These are phyloP conservation scores for Eurotiales sp. DNA, from an alignment of 2,329 filamentous ascomycete genomes.

Conservation along the genomic window DNA sequence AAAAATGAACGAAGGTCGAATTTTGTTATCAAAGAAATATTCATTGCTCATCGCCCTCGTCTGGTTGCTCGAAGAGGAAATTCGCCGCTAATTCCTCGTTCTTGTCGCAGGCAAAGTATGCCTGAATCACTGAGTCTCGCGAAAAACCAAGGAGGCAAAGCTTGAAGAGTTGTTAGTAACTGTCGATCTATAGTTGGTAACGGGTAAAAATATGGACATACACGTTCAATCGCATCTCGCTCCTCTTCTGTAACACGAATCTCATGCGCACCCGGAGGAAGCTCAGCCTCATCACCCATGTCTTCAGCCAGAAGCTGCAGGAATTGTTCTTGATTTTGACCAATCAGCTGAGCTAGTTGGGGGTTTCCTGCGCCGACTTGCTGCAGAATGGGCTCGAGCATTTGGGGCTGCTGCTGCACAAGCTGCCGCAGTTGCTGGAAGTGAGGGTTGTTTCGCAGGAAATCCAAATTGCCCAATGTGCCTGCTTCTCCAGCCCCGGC, in stretches of 20 bases:
- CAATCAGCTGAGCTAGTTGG: slow-evolving; percentile 87
- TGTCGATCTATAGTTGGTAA: neutral
- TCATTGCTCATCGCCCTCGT: slow-evolving; percentile 60
- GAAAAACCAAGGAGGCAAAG: slow-evolving; percentile 91
- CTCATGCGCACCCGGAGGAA: slow-evolving; percentile 83
- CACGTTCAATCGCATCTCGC: slow-evolving; percentile 92
- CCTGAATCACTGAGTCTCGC: slow-evolving; percentile 89
- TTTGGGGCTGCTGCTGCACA: slow-evolving; percentile 94
- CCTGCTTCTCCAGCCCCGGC: slow-evolving; percentile 52
- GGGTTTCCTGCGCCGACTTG: slow-evolving; percentile 94
- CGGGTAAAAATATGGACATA: slow-evolving; percentile 50
- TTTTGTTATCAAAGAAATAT: neutral
- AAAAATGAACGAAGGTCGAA: neutral
- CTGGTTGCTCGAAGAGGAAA: slow-evolving; percentile 95
- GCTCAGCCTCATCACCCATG: slow-evolving; percentile 67
- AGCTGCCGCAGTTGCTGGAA: slow-evolving; percentile 97
- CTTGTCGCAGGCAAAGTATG: slow-evolving; percentile 99
- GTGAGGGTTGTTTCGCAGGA: slow-evolving; percentile 89
- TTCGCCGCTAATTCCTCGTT: slow-evolving; percentile 98
- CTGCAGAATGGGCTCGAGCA: slow-evolving; percentile 97
- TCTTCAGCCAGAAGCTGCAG: slow-evolving; percentile 86
- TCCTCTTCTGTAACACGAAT: slow-evolving; percentile 95
- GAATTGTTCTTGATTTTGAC: slow-evolving; percentile 88
- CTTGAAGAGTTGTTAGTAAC: slow-evolving; percentile 42
- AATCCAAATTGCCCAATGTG: slow-evolving; percentile 78